These are phyloP conservation scores for Tetracentron sinense DNA, from an alignment of 164 flowering plant species.

Conservation along the genomic window DNA sequence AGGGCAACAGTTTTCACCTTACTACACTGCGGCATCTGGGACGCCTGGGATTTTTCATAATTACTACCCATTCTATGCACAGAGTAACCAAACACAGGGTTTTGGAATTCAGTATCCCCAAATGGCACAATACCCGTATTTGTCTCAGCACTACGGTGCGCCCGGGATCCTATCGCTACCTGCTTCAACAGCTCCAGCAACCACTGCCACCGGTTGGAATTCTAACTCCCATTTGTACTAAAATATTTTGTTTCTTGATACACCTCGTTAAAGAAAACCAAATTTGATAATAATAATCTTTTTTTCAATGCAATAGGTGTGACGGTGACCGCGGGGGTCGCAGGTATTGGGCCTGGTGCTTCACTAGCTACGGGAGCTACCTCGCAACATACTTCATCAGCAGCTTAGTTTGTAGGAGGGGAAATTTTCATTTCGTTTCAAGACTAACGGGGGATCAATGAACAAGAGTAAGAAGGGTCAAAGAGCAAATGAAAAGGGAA, in stretches of 20 bases:
- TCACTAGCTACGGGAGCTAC: constrained; percentile 28
- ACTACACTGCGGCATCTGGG: constrained; percentile 37
- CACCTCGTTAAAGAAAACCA: neutral
- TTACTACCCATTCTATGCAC: constrained; percentile 52
- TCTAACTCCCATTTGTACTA: neutral
- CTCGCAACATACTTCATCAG: constrained; percentile 40
- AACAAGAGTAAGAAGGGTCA: neutral
- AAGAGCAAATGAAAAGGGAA: constrained; percentile 5
- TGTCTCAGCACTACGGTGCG: constrained; percentile 40
- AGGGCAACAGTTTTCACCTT: constrained; percentile 49
- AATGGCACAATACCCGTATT: constrained; percentile 45
- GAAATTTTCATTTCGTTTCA: constrained; percentile 13
- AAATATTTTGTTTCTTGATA: neutral
- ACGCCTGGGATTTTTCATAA: constrained; percentile 34
- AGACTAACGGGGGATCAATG: constrained; percentile 18
- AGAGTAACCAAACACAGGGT: constrained; percentile 44
- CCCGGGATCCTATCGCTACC: constrained; percentile 53
- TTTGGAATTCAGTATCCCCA: constrained; percentile 50
- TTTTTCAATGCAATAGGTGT: constrained; percentile 25
- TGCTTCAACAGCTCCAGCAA: constrained; percentile 23
- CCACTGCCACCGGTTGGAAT: constrained; percentile 20
- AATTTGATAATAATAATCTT: neutral
- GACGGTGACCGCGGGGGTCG: constrained; percentile 18
- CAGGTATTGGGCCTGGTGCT: constrained; percentile 25
- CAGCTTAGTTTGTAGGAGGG: constrained; percentile 21